These are phyloP conservation scores for Coffea eugenioides DNA, from an alignment of 257 asterid species.

Conservation along the genomic window DNA sequence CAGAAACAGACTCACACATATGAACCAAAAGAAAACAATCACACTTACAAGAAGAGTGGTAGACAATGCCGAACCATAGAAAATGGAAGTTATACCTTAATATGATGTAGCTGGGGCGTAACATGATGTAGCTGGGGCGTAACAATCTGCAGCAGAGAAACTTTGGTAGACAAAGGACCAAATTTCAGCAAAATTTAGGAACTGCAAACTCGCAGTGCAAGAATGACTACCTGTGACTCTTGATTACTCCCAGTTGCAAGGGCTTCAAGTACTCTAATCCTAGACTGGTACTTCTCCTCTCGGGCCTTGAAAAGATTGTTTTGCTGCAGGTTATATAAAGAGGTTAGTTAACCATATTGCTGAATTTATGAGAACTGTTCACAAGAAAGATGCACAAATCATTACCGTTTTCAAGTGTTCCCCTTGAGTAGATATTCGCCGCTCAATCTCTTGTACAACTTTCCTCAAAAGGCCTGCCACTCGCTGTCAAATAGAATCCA, in stretches of 20 bases:
- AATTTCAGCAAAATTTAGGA: constrained; percentile 8
- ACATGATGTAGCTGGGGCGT: constrained; percentile 68
- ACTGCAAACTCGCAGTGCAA: not conserved
- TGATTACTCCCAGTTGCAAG: constrained; percentile 80
- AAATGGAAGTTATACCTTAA: constrained; percentile 45
- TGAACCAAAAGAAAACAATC: not conserved
- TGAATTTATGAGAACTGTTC: not conserved
- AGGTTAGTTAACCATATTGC: not conserved
- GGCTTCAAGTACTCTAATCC: constrained; percentile 90
- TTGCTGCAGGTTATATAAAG: constrained; percentile 53
- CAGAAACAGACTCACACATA: not conserved
- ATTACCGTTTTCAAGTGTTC: constrained; percentile 78
- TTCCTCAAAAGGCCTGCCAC: constrained; percentile 84
- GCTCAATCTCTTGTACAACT: constrained; percentile 92
- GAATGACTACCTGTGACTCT: constrained; percentile 62
- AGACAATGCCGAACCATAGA: not conserved
- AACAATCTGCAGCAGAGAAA: constrained; percentile 48
- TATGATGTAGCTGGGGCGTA: constrained; percentile 61
- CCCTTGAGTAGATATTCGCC: constrained; percentile 86
- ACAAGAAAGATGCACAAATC: constrained; percentile 1
- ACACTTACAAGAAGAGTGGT: not conserved
- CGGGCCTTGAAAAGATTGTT: constrained; percentile 79
- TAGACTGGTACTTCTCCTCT: constrained; percentile 89
- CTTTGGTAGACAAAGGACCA: not conserved
- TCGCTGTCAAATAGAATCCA: constrained; percentile 48